Evolutionary conservation across 1,139 yeast genomes (phyloP).

Genomic region (Kodamaea ohmeri): DNA sequence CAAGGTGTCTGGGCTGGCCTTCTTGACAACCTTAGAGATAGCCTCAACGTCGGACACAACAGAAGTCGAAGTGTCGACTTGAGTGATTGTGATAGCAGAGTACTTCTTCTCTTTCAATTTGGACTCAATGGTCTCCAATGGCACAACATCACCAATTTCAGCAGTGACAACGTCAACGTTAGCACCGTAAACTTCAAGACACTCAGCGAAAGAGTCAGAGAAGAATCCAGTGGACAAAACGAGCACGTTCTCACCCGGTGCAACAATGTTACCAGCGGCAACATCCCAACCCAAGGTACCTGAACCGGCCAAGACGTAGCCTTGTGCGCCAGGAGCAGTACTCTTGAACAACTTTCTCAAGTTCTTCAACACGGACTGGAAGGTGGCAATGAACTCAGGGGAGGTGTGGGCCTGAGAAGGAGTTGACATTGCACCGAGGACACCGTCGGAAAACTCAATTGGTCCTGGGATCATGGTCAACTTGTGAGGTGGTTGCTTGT

Average conservation of each 20-base stretch:
- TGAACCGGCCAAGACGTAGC: conserved; percentile 80
- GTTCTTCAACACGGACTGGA: conserved; percentile 64
- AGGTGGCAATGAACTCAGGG: conserved; percentile 77
- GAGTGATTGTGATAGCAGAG: conserved; percentile 79
- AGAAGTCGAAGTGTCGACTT: conserved; percentile 94
- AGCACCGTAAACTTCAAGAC: conserved; percentile 70
- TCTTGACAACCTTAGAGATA: conserved; percentile 59
- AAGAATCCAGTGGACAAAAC: conserved; percentile 93
- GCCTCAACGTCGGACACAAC: conserved; percentile 73
- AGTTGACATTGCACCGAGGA: conserved; percentile 76
- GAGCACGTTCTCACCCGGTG: conserved; percentile 66
- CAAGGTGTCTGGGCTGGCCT: conserved; percentile 73
- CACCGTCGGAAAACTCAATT: conserved; percentile 81
- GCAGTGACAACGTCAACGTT: conserved; percentile 67
- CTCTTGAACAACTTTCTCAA: conserved; percentile 76
- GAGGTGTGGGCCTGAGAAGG: conserved; percentile 89
- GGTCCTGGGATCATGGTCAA: conserved; percentile 90
- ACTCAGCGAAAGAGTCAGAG: conserved; percentile 82
- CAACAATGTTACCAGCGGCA: conserved; percentile 72
- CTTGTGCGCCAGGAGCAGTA: conserved; percentile 62
- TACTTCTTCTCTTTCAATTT: conserved; percentile 54
- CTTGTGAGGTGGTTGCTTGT: conserved; percentile 48
- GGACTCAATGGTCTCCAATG: conserved; percentile 53
- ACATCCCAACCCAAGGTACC: conserved; percentile 97
- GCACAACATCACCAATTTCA: conserved; percentile 68